Evolutionary conservation across 2,329 filamentous ascomycete genomes (phyloP).

Genomic region (Lachnellula arida): DNA sequence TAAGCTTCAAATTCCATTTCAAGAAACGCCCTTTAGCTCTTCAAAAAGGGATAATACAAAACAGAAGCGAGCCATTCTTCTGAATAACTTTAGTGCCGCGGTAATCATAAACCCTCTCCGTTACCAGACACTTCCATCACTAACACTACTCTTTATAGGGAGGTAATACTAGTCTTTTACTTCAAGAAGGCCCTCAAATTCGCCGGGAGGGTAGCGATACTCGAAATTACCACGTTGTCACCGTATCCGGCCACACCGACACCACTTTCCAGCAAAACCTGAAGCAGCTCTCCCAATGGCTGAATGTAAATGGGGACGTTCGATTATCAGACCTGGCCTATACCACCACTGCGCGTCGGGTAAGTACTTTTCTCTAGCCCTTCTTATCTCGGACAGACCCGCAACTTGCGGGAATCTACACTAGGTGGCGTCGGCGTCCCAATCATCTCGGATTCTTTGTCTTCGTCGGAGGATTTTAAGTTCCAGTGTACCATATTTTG

Average conservation of each 20-base stretch:
- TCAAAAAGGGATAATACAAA: constrained; percentile 22
- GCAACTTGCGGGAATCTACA: background rate
- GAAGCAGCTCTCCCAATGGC: background rate
- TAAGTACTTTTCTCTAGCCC: constrained; percentile 52
- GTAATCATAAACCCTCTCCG: background rate
- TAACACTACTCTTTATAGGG: background rate
- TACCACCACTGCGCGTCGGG: constrained; percentile 38
- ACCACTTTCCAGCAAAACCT: constrained; percentile 8
- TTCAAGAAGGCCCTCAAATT: constrained; percentile 2
- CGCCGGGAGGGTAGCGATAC: constrained; percentile 35
- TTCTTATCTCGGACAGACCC: constrained; percentile 32
- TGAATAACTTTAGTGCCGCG: constrained; percentile 45
- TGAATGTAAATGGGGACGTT: background rate
- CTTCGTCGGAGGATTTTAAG: too few relatives aligned
- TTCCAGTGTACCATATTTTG: too few relatives aligned
- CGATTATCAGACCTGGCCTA: constrained; percentile 10
- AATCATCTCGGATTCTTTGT: too few relatives aligned
- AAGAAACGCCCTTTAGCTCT: background rate
- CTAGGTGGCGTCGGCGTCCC: too few relatives aligned
- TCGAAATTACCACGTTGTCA: constrained; percentile 37
- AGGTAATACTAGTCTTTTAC: constrained; percentile 8
- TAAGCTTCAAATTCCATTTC: background rate
- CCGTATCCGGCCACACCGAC: constrained; percentile 41
- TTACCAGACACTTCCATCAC: too few relatives aligned
- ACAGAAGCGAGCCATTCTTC: constrained; percentile 30